These are phyloP conservation scores for Acanthamoeba triangularis DNA, from an alignment of 208 protist genomes.

Conservation along the genomic window DNA sequence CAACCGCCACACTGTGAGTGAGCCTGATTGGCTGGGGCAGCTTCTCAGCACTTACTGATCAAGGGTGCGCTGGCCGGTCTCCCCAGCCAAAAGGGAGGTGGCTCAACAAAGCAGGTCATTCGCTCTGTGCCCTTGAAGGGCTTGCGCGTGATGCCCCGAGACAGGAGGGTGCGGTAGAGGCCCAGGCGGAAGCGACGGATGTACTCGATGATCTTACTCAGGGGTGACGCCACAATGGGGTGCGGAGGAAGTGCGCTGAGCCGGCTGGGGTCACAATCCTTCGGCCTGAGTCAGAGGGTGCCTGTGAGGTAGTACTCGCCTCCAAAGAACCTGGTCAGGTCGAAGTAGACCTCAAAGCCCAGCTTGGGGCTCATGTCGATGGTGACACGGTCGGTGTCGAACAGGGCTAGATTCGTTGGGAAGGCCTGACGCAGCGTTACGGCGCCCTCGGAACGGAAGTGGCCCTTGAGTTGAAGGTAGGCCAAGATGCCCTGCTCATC, in stretches of 20 bases:
- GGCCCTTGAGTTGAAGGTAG: neutral
- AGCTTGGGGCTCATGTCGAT: neutral
- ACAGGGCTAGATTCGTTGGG: neutral
- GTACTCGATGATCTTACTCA: constrained; percentile 41
- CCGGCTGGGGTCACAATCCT: neutral
- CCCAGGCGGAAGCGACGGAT: neutral
- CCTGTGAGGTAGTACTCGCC: constrained; percentile 25
- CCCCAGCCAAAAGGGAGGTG: neutral
- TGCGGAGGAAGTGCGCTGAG: neutral
- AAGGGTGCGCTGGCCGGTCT: neutral
- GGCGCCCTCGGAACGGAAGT: neutral
- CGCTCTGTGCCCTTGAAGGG: neutral
- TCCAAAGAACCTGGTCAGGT: neutral
- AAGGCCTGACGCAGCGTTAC: neutral
- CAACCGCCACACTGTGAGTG: too few species aligned
- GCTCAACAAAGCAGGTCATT: neutral
- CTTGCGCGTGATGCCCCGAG: too few species aligned
- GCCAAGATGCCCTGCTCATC: neutral
- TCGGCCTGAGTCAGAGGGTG: neutral
- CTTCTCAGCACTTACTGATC: neutral
- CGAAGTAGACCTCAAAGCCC: constrained; percentile 22
- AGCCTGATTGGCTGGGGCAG: neutral
- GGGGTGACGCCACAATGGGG: neutral
- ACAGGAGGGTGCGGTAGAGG: constrained; percentile 13
- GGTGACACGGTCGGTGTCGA: neutral